Evolutionary conservation across 768 basidiomycete species (phyloP), one percentile per base, ranked within the genome.

Genomic region (Agaricus sinodeliciosus): DNA sequence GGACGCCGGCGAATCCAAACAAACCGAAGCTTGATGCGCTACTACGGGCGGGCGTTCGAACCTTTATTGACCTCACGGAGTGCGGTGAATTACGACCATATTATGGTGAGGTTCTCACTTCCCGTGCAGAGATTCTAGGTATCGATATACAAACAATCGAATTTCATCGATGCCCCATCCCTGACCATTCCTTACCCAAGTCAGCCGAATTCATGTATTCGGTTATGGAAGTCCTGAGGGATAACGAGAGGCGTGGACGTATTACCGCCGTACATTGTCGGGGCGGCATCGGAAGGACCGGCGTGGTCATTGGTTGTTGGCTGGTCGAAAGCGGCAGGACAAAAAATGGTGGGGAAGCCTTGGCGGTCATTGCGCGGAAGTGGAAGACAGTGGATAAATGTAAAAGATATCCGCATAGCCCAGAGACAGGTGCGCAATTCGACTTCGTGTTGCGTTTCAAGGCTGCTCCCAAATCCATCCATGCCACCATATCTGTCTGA

Each of bases 51-150:
- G 87, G 87, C 42, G 83, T 88, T 7, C 82, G 85, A 55, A 88
- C 87, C 4, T 90, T 90, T 66, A 82, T 90, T 64, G 88, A 90
- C 70, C 79, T 90, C 62, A 90, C 87, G n/a, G 87, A 90, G 60
- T 71, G 71, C n/a, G 82, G 84, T 41, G 87, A 90, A 67, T 79
- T 90, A 42, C 71, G 75, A 18, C 81, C 87, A 0, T 90, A 90
- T 65, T 71, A 72, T n/a, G 71, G 75, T 27, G 45, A 54, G 1
- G 61, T 73, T 62, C 79, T 90, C 57, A 66, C 70, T 44, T 61
- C 66, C 39, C 80, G 84, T 49, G 81, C 83, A 4, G 61, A 63
- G 8, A 67, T 77, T 8, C 76, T 87, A 19, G 75, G 74, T 49
- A 81, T 89, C 49, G 78, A 81, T 57, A 65, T 70, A 16, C 46